Percentiles rank a stretch among this genome's conserved stretches.
phyloP scores from a whole-genome alignment of 805 yeast genomes.

The Barnettozyma pratensis region DNA sequence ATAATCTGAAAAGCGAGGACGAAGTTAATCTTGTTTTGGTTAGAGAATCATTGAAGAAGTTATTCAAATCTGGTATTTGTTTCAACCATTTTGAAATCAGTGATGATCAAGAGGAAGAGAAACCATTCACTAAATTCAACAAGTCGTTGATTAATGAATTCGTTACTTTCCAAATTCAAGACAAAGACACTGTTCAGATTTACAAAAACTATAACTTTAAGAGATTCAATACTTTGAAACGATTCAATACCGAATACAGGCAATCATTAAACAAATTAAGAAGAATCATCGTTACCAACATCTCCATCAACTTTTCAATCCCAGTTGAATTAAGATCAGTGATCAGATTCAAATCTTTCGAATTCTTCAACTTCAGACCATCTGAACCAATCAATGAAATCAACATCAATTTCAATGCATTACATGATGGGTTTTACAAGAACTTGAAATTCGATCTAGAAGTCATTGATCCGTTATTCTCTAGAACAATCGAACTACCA shows the following conservation, averaged over 20 bases:
- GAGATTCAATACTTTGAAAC: not conserved
- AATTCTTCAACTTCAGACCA: not conserved
- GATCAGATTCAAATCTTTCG: slow-evolving; percentile 1
- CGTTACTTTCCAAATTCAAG: not conserved
- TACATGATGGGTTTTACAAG: slow-evolving; percentile 21
- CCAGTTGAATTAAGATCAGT: not conserved
- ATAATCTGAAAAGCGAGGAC: slow-evolving; percentile 4
- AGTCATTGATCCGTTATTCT: not conserved
- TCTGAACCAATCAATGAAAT: not conserved
- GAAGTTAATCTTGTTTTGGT: not conserved
- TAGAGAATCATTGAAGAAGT: not conserved
- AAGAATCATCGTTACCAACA: slow-evolving; percentile 1
- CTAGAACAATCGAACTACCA: slow-evolving; percentile 10
- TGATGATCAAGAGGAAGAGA: not conserved
- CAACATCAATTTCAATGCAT: slow-evolving; percentile 12
- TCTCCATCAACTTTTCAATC: not conserved
- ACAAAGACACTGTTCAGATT: not conserved
- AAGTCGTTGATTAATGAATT: not conserved
- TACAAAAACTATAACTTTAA: slow-evolving; percentile 3
- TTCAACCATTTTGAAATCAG: slow-evolving; percentile 4
- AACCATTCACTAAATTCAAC: not conserved
- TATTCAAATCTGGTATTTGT: not conserved
- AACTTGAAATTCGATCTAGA: slow-evolving; percentile 14
- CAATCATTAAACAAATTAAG: slow-evolving; percentile 1
- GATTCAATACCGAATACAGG: not conserved